Evolutionary conservation across 345 rosid genomes (phyloP).

Genomic region (Rhodamnia rubescens): DNA sequence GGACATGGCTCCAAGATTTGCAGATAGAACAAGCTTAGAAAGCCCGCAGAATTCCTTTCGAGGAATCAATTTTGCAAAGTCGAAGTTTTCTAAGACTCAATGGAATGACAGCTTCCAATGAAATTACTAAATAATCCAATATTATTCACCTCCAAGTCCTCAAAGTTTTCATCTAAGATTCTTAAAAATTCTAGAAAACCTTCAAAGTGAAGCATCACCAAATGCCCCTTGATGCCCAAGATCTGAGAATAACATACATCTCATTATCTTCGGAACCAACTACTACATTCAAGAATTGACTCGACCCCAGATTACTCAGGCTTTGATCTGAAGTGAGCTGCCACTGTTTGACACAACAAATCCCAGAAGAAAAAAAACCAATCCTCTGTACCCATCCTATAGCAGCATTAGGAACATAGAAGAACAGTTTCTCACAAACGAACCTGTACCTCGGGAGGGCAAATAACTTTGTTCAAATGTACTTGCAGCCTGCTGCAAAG

Average conservation of each 20-base stretch:
- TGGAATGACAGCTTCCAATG: no score
- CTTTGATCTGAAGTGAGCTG: not conserved
- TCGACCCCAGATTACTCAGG: not conserved
- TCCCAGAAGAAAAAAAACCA: not conserved
- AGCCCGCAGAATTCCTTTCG: not conserved
- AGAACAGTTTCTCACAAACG: not conserved
- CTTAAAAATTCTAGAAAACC: no score
- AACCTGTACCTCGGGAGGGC: slow-evolving; percentile 16
- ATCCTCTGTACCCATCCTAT: not conserved
- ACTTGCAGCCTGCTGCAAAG: slow-evolving; percentile 23
- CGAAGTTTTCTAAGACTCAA: not conserved
- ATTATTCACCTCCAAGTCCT: no score
- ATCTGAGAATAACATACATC: no score
- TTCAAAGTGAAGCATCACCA: no score
- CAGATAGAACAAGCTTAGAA: not conserved
- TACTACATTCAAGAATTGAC: no score
- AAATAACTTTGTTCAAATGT: slow-evolving; percentile 1
- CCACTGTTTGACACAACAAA: not conserved
- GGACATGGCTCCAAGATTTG: not conserved
- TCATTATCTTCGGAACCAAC: no score
- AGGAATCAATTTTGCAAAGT: not conserved
- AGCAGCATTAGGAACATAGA: not conserved
- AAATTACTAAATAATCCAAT: no score
- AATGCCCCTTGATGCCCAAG: no score
- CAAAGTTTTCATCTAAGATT: no score